Evolutionary conservation across 129 eudicot genomes (phyloP), one percentile per base, ranked within the genome.

Genomic region (Artemisia tridentata): DNA sequence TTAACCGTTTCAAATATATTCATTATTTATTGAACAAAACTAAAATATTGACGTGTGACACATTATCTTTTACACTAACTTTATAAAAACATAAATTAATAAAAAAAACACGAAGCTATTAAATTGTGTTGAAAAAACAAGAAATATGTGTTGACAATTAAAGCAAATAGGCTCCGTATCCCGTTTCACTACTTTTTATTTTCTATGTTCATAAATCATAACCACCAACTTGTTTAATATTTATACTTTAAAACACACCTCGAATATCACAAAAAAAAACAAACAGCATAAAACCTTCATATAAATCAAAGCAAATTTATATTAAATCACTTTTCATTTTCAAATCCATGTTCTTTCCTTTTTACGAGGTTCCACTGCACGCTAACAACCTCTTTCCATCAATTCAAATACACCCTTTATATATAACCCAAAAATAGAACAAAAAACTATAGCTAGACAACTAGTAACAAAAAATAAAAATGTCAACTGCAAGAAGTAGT

Each of bases 281-380:
- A 71, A 77, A 45, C 72, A 53, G 71, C 81, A 69, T 50, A 77
- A 77, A 72, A 63, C 72, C 77, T 77, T 63, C 76, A 70, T 63
- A 77, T 69, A 61, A 50, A 49, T 19, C 38, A 43, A 43, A 69
- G 51, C 52, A 27, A 11, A 45, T 17, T 11, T 11, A 54, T 19
- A 7, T 46, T 16, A 27, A 13, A 46, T 58, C 41, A 66, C 81
- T 8, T 77, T 82, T 78, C 75, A 83, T 34, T 68, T 79, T 79
- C 80, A 61, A 85, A 83, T 80, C 84, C 79, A 76, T 80, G 66
- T 71, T 80, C 78, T 77, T 86, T 78, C 65, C 76, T 14, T 38
- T 38, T 73, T 70, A 41, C 91, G 88, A 86, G 91, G 88, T 70
- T 80, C 80, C 82, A 80, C 83, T 83, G 83, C 83, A 48, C 61